A percentile compares a stretch with the other conserved stretches of the same genome.
Conservation (phyloP, 768 basidiomycete species). For the Rhodocollybia butyracea region DNA sequence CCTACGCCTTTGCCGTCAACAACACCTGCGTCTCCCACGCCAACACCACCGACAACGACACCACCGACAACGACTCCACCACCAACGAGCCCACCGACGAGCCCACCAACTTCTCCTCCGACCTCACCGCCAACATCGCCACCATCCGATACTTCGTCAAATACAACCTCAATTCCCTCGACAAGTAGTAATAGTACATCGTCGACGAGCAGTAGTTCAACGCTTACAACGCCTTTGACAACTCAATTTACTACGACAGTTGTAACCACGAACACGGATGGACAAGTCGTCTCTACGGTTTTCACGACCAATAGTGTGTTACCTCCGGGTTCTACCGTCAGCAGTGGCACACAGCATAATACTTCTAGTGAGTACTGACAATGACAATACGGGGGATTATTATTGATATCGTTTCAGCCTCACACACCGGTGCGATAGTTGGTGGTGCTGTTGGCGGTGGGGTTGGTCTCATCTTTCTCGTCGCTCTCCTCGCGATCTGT, state of each 20-base stretch:
- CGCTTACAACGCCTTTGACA: not conserved
- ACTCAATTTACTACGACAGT: not conserved
- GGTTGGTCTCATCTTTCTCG: not conserved
- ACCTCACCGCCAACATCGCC: not conserved
- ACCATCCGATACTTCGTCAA: too few species aligned
- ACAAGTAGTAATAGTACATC: not conserved
- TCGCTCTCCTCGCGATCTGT: not conserved
- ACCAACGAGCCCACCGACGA: not conserved
- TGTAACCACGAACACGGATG: not conserved
- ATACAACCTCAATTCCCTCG: not conserved
- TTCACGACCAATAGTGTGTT: not conserved
- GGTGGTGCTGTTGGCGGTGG: conserved; percentile 2
- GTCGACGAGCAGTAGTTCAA: not conserved
- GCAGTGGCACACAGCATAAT: not conserved
- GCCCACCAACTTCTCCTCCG: not conserved
- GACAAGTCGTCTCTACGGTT: not conserved
- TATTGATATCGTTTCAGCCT: too few species aligned
- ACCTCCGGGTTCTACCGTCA: not conserved
- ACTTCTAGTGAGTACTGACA: too few species aligned
- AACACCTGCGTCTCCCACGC: too few species aligned
- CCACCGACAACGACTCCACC: not conserved
- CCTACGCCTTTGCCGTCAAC: too few species aligned
- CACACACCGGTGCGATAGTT: not conserved
- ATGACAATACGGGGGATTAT: too few species aligned
- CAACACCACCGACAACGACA: too few species aligned